Evolutionary conservation across 768 basidiomycete species (phyloP), one percentile per base, ranked within the genome.

Genomic region (Mycena floridula): DNA sequence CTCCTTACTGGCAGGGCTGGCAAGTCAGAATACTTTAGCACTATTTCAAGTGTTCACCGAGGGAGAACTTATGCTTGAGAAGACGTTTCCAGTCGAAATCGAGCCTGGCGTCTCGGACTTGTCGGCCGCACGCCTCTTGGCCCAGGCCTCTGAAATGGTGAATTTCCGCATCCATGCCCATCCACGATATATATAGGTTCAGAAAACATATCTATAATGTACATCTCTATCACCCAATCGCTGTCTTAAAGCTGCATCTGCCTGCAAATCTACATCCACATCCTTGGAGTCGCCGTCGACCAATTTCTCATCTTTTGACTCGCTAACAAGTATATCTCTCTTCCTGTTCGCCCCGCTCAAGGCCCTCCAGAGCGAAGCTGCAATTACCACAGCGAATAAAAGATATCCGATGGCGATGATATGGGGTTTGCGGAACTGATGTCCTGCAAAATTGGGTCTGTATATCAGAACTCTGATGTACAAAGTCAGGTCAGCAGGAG

Each of bases 391-490:
- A 5, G 73, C 61, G 50, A 79, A 78, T 6, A 72, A 48, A 16
- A 81, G 56, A 46, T 80, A 81, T n/a, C 77, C 77, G 43, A 82
- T 76, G 2, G 79, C 62, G 32, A 81, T 76, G 21, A 74, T 70
- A 51, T 81, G 78, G 7, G 77, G 79, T 48, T 58, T 75, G 27
- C 77, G 70, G 62, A 69, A 82, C 42, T 63, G 53, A 52, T 79
- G 60, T 4, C 54, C 62, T 7, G 64, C 57, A 22, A 79, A 66
- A 42, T 61, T 66, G 3, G 78, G 79, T 20, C 77, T 59, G 54
- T 80, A 81, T 42, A 81, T 64, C 44, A 80, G 61, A 40, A 75
- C 72, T n/a, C 74, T 72, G 42, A 22, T 45, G 30, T n/a, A 21
- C 23, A 25, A 13, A 42, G 18, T 36, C 22, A 20, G 21, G 5